These are phyloP conservation scores for Lanmaoa rubissima DNA, from an alignment of 768 basidiomycete species.

Conservation along the genomic window DNA sequence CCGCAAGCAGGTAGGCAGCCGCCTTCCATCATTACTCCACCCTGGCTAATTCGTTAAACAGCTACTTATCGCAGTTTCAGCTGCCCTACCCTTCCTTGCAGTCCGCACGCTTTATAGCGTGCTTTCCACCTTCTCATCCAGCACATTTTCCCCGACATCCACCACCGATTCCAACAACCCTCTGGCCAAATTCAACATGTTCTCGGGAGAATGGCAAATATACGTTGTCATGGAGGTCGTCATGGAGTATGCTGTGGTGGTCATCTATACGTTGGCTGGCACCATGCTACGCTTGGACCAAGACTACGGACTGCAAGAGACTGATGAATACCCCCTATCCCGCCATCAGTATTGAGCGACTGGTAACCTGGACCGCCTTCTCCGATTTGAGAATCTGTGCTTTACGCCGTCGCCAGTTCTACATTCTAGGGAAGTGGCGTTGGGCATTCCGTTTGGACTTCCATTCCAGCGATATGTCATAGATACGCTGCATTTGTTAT, in stretches of 20 bases:
- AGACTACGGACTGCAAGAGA: conserved; percentile 28
- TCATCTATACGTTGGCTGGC: conserved; percentile 41
- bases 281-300: conserved; percentile 29
- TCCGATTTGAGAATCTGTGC: neutral
- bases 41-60: conserved; percentile 26
- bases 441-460: neutral
- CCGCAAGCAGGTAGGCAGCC: conserved; percentile 34
- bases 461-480: neutral
- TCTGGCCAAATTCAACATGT: conserved; percentile 54
- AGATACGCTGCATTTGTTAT: neutral
- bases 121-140: conserved; percentile 53
- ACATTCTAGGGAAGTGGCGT: neutral
- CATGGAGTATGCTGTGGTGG: conserved; percentile 54
- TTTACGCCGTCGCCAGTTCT: neutral
- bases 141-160: conserved; percentile 37
- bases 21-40: conserved; percentile 1
- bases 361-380: neutral
- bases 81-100: conserved; percentile 59
- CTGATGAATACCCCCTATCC: conserved; percentile 36
- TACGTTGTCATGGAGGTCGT: conserved; percentile 58
- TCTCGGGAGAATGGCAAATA: conserved; percentile 55
- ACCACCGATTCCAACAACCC: conserved; percentile 23
- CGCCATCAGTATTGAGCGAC: conserved; percentile 26
- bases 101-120: conserved; percentile 49
- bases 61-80: conserved; percentile 55